phyloP scores from a whole-genome alignment of 2,329 filamentous ascomycete genomes.

The Colletotrichum zoysiae region DNA sequence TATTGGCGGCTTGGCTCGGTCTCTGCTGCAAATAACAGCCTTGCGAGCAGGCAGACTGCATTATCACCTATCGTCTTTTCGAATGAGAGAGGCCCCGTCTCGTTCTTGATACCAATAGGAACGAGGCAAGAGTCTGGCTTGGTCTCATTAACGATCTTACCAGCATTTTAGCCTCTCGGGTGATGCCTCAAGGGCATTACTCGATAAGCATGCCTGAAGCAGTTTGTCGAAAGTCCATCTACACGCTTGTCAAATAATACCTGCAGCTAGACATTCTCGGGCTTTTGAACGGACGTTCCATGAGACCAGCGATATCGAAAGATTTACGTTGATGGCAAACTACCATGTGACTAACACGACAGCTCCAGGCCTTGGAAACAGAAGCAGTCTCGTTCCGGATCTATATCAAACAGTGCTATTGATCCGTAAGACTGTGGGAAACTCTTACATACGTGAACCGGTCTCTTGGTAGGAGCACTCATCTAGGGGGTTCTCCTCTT shows the following conservation, averaged over 20 bases:
- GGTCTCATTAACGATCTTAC: slow-evolving; percentile 68
- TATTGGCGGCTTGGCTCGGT: slow-evolving; percentile 82
- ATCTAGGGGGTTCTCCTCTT: not conserved
- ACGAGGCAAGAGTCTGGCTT: slow-evolving; percentile 70
- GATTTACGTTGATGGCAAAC: slow-evolving; percentile 58
- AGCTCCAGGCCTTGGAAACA: not conserved
- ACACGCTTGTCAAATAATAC: slow-evolving; percentile 72
- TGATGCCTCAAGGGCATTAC: slow-evolving; percentile 68
- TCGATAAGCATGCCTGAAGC: slow-evolving; percentile 69
- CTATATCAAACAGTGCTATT: slow-evolving; percentile 76
- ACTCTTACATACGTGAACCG: slow-evolving; percentile 63
- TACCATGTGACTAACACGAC: not conserved
- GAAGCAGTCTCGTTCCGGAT: slow-evolving; percentile 47
- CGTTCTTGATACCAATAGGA: slow-evolving; percentile 66
- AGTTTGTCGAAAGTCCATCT: slow-evolving; percentile 74
- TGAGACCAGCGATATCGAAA: slow-evolving; percentile 76
- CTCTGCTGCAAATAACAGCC: slow-evolving; percentile 82
- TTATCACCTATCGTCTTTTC: slow-evolving; percentile 75
- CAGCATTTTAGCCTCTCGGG: slow-evolving; percentile 67
- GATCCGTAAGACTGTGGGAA: slow-evolving; percentile 71
- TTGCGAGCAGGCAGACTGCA: slow-evolving; percentile 78
- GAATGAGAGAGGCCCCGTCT: slow-evolving; percentile 77
- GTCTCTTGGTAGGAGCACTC: not conserved
- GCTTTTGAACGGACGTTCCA: slow-evolving; percentile 68
- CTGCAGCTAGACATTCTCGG: slow-evolving; percentile 71